These are phyloP conservation scores for Entonaema liquescens DNA, from an alignment of 495 filamentous ascomycete species.

Conservation along the genomic window DNA sequence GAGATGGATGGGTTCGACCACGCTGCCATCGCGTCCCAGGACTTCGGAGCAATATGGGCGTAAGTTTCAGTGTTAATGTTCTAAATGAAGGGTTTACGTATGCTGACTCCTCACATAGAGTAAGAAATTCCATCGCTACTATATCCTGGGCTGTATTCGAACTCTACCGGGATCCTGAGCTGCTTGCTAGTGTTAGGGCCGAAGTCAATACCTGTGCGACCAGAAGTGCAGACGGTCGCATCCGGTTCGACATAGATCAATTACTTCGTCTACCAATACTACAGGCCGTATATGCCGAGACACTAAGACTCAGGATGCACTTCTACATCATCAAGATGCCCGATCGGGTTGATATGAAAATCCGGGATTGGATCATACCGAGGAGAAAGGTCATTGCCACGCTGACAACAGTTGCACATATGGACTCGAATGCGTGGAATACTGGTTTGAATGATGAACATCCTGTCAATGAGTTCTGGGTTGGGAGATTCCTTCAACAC, in stretches of 20 bases:
- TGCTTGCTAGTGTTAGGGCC: slow-evolving; percentile 26
- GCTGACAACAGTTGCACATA: slow-evolving; percentile 42
- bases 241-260: slow-evolving; percentile 38
- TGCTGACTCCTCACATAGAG: slow-evolving; percentile 18
- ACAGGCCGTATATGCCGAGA: slow-evolving; percentile 48
- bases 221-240: slow-evolving; percentile 22
- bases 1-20: slow-evolving; percentile 44
- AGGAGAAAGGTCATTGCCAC: slow-evolving; percentile 30
- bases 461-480: slow-evolving; percentile 44
- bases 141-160: slow-evolving; percentile 38
- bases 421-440: slow-evolving; percentile 42
- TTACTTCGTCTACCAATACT: slow-evolving; percentile 42
- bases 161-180: slow-evolving; percentile 37
- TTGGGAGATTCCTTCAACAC: slow-evolving; percentile 42
- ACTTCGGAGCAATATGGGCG: slow-evolving; percentile 45
- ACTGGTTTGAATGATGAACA: slow-evolving; percentile 42
- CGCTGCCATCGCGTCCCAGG: slow-evolving; percentile 42
- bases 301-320: slow-evolving; percentile 45
- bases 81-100: neutral
- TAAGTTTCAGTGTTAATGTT: slow-evolving; percentile 16
- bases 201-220: slow-evolving; percentile 33
- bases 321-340: slow-evolving; percentile 42
- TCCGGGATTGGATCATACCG: slow-evolving; percentile 41
- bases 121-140: slow-evolving; percentile 30
- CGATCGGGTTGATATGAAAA: slow-evolving; percentile 36